Evolutionary conservation across 257 asterid species (phyloP), one percentile per base, ranked within the genome.

Genomic region (Solanum microdontum): DNA sequence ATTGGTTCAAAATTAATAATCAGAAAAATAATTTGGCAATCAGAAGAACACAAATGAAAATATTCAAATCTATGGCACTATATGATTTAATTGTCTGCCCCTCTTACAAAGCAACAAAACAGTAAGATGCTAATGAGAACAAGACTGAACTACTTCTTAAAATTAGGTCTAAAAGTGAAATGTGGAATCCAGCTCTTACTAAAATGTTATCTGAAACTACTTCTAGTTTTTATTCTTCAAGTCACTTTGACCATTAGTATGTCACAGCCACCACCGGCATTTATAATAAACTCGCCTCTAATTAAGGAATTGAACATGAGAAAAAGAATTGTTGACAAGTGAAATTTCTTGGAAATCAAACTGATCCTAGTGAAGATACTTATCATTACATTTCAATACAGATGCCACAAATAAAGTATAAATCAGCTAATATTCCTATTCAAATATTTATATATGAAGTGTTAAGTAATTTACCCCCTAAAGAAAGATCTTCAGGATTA

Each of bases 401-500:
- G 11, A 9, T 80, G 62, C n/a, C 36, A 28, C n/a, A 48, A 24
- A 80, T 28, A 15, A 80, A 23, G 83, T 21, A 39, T 17, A 45
- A 28, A 15, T 8, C 13, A 79, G 66, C 26, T 55, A 40, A 17
- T 45, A 15, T 17, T 80, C 40, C 68, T 28, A 15, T 30, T 36
- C 64, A 84, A 77, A 64, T 58, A 33, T 39, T 10, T 68, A 86
- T 58, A 70, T 28, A 69, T 33, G 43, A 84, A 80, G 87, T 48
- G 89, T 76, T 11, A 86, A 86, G 36, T 80, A 82, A 24, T 58
- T 90, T 89, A 93, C 99, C 99, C 93, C 89, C 94, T 86, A 69
- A 26, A 87, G 93, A 90, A 70, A 84, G 58, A 83, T 88, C 91
- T 87, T 91, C 92, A 14, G 98, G 95, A 90, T 95, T 90, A 40